phyloP scores from a whole-genome alignment of 495 filamentous ascomycete genomes.

The Penicillium arizonense region DNA sequence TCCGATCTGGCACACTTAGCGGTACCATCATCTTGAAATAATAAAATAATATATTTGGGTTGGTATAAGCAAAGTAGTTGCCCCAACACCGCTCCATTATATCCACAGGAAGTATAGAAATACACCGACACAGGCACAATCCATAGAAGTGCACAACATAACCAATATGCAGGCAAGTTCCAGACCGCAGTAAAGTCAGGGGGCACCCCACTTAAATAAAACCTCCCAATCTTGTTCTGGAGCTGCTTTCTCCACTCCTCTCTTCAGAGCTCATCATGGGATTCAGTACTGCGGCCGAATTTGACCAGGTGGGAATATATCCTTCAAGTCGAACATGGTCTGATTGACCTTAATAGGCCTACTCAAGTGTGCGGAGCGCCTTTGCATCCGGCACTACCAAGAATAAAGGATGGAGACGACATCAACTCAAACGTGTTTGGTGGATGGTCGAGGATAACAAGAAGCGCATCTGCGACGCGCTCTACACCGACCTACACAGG shows the following conservation, averaged over 20 bases:
- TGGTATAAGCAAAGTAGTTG: no score
- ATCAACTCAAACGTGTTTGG: constrained; percentile 50
- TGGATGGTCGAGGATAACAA: constrained; percentile 66
- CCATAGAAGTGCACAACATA: no score
- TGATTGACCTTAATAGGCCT: constrained; percentile 11
- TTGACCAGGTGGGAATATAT: constrained; percentile 11
- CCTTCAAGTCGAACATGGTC: not conserved
- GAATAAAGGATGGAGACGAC: constrained; percentile 39
- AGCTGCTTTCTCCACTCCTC: not conserved
- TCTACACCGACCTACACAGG: constrained; percentile 70
- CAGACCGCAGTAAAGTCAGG: no score
- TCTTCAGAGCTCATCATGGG: constrained; percentile 7
- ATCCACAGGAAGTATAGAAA: no score
- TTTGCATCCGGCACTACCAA: constrained; percentile 36
- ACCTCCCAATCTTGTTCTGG: not conserved
- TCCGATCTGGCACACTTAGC: no score
- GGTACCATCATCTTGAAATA: no score
- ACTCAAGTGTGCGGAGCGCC: constrained; percentile 23
- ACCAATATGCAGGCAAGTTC: no score
- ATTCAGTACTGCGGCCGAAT: constrained; percentile 17
- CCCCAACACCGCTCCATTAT: no score
- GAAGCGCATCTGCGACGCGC: constrained; percentile 60
- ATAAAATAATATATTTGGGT: no score
- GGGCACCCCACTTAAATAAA: not conserved
- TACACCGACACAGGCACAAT: no score